Evolutionary conservation across 148 eudicot species (phyloP), one percentile per base, ranked within the genome.

Genomic region (Cornus florida): DNA sequence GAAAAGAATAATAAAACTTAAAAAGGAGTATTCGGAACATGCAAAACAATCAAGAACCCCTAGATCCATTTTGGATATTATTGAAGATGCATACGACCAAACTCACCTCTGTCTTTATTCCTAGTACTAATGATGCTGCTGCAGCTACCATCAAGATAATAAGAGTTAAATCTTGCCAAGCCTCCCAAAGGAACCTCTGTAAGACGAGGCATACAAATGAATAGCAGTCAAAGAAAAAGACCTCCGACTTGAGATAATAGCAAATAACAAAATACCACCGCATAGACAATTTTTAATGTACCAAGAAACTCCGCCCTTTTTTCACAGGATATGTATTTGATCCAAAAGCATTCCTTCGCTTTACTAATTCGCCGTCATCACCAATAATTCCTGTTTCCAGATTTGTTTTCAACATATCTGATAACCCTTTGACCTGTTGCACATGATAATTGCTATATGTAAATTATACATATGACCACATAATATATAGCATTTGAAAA

Each of bases 161-260:
- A 80, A 95, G 92, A 68, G 98, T 95, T 81, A 90, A 74, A 83
- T 95, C 98, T 85, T 93, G 94, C 94, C 92, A 90, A 77, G 98
- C 86, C 62, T 95, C 98, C 98, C 97, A 95, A 70, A 95, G 90
- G 81, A 93, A 95, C 73, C 81, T 82, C 98, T 95, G 92, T 77
- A 86, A 33, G 73, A 62, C 50, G 77, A 71, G 50, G 20, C 53
- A 69, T 22, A 73, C 12, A 60, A 38, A 69, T 69, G 67, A 76
- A 53, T 65, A 19, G 39, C 20, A 65, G 22, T 73, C 22, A 32
- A 10, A 19, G 75, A 10, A 64, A 64, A 65, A 10, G 33, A 46
- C 24, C 50, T 9, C 71, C 17, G 64, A 72, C 71, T 7, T 11
- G 48, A 31, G 69, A 71, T 19, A 75, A 67, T 32, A 31, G 41